phyloP scores from a whole-genome alignment of 1,284 basidiomycete genomes.

The Microbotryum scabiosae region DNA sequence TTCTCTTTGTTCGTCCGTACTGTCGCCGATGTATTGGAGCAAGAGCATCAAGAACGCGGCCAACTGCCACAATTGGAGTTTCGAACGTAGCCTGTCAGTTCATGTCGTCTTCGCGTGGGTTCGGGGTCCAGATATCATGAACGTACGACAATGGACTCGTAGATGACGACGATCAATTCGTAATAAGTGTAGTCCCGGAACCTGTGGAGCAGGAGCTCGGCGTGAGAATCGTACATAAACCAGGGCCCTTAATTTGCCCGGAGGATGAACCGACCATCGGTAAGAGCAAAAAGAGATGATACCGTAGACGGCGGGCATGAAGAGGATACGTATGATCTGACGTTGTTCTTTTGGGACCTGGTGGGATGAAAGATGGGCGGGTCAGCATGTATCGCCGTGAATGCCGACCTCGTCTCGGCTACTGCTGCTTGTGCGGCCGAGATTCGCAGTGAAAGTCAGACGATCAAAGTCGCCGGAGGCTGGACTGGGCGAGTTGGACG shows the following conservation, averaged over 20 bases:
- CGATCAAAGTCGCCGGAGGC: slow-evolving; percentile 1
- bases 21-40: slow-evolving; percentile 71
- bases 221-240: too few species aligned
- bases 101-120: neutral
- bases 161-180: slow-evolving; percentile 49
- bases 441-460: too few species aligned
- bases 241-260: too few species aligned
- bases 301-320: slow-evolving; percentile 18
- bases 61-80: neutral
- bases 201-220: too few species aligned
- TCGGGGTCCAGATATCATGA: neutral
- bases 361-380: too few species aligned
- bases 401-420: neutral
- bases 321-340: slow-evolving; percentile 32
- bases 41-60: slow-evolving; percentile 52
- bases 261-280: slow-evolving; percentile 45
- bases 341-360: slow-evolving; percentile 36
- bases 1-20: slow-evolving; percentile 48
- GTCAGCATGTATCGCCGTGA: neutral
- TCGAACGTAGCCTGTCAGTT: neutral
- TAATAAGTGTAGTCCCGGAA: slow-evolving; percentile 68
- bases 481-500: neutral
- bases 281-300: slow-evolving; percentile 81
- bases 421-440: too few species aligned
- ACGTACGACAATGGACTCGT: slow-evolving; percentile 23